Base-by-base conservation (phyloP, 169 alveolate genomes). In the Neospora caninum region DNA sequence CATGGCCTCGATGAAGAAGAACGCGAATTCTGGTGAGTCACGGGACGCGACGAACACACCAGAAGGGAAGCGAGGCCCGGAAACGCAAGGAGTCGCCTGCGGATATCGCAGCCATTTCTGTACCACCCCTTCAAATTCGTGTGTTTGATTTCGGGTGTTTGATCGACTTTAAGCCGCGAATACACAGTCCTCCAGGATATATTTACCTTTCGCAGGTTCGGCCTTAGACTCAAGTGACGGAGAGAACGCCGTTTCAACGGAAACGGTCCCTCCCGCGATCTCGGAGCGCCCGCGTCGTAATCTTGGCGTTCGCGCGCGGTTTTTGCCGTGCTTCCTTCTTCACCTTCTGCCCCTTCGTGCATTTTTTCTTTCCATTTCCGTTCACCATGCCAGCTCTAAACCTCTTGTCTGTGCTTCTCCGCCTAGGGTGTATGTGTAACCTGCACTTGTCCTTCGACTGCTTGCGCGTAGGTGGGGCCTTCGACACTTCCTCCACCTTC, bases 401-500 rank as follows among this genome's bases (percentile, higher is more conserved):
- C 22, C 27, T 25, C 2, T n/a, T 10, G 10, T 1, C 42, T 0
- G 9, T 7, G 4, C 39, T 25, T 4, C 86, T 20, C 10, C 22
- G 1, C 39, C 86, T 16, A 2, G n/a, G 7, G n/a, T 64, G n/a
- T 64, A 1, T 64, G 16, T 7, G 73, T 64, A 1, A 64, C 16
- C 31, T 64, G 7, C 20, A 22, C 20, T 6, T 1, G 45, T 18
- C n/a, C 20, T 2, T n/a, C 31, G 86, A 13, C 45, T 78, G 4
- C n/a, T 78, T 78, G 86, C 45, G 22, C 38, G 42, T 20, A 78
- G 86, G 86, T 78, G 86, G 86, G 42, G 86, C 10, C 86, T 78
- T 4, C 7, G 86, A n/a, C 27, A 43, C 45, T 78, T 78, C n/a
- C 86, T 78, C 4, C 86, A 43, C 29, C 43, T 20, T 43, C 86